Evolutionary conservation across 805 yeast genomes (phyloP), one percentile per base, ranked within the genome.

Genomic region (Nematodospora valgi): DNA sequence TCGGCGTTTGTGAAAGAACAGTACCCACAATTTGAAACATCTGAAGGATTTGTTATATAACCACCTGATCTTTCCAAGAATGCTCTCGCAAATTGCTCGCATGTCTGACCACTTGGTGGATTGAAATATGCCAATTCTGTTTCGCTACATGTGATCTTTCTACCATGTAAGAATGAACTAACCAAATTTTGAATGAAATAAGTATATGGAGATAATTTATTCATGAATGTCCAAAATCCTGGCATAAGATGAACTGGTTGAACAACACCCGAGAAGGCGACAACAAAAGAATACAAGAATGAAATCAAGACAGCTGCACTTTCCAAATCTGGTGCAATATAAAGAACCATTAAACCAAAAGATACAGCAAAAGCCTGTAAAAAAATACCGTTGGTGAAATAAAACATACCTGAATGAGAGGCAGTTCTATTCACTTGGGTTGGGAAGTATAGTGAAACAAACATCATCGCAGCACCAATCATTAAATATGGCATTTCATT

Each of bases 221-320:
- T 80, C 88, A 86, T 82, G 55, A 82, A 86, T 30, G 74, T 78
- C 94, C 94, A 86, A 66, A 86, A 86, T 1, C 85, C 79, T 9
- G 94, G 93, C 80, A 84, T 72, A 35, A 68, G 59, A 3, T 41
- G 26, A 5, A 60, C 60, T 12, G 79, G 76, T 49, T 80, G 86
- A 40, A 80, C 64, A 38, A 82, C 81, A 63, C 89, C 87, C 55
- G 84, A 71, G 63, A 84, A 83, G 15, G 80, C 63, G 38, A 82
- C 68, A 48, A 74, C 57, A 52, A 82, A 72, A 23, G 81, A 63
- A 54, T 76, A 72, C 41, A 75, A 57, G 45, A 82, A 57, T 28
- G 82, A 70, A 35, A 72, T 61, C 30, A 82, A 57, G 35, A 79
- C 78, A 31, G 77, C 74, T 11, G 87, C 87, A 16, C 86, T 68